Conservation (phyloP, 2,329 filamentous ascomycete genomes). For the Ophiostoma piceae region DNA sequence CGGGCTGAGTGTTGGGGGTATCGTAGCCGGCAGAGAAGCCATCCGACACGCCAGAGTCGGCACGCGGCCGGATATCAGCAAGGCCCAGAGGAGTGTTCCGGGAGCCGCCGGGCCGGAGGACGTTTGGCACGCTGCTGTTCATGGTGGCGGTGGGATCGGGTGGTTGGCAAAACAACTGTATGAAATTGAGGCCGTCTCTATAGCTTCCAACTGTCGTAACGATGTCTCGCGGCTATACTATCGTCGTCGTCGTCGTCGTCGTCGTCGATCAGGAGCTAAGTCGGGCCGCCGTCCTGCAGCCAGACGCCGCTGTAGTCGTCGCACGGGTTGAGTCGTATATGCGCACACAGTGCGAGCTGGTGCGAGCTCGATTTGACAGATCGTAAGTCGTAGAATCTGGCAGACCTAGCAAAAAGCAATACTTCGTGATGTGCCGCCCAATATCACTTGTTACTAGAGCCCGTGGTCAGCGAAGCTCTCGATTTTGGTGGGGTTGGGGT, state of each 20-base stretch:
- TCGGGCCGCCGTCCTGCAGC: conserved; percentile 16
- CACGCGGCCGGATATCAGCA: conserved; percentile 82
- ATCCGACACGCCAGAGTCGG: conserved; percentile 75
- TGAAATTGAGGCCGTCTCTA: neutral
- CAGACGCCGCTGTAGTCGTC: conserved; percentile 8
- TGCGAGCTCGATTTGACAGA: conserved; percentile 2
- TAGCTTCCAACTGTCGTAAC: neutral
- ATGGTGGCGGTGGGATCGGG: conserved; percentile 17
- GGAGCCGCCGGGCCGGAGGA: conserved; percentile 57
- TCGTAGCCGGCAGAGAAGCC: conserved; percentile 63
- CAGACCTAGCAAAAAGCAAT: neutral
- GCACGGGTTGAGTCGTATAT: neutral
- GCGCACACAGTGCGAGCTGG: conserved; percentile 14
- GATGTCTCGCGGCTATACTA: neutral
- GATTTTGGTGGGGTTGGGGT: conserved; percentile 19
- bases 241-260: neutral
- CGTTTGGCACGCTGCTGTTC: conserved; percentile 49
- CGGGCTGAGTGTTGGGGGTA: conserved; percentile 56
- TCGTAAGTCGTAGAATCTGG: neutral
- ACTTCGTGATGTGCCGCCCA: conserved; percentile 12
- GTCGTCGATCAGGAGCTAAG: conserved; percentile 2
- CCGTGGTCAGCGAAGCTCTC: conserved; percentile 15
- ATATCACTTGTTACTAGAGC: neutral
- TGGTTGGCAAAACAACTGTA: neutral
- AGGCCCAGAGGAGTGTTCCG: conserved; percentile 83